phyloP scores from a whole-genome alignment of 495 filamentous ascomycete genomes.

The Lasiosphaeris hirsuta region DNA sequence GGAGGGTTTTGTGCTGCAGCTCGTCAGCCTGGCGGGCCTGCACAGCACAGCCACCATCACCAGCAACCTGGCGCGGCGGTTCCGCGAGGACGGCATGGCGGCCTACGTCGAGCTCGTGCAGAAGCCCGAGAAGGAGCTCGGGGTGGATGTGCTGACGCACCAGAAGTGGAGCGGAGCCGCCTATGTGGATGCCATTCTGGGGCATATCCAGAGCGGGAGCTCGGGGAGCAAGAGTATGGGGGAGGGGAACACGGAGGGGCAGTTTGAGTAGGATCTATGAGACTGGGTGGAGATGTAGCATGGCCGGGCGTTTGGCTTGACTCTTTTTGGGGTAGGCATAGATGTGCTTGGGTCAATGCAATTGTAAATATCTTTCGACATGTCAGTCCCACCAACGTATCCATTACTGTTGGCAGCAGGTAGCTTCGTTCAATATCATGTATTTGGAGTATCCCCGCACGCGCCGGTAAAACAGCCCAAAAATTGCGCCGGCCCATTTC shows the following conservation, averaged over 20 bases:
- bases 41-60: conserved; percentile 88
- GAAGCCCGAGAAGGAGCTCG: conserved; percentile 82
- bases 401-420: too few relatives aligned
- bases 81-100: conserved; percentile 89
- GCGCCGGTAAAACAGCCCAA: too few relatives aligned
- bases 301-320: not conserved
- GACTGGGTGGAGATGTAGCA: not conserved
- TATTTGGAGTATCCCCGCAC: too few relatives aligned
- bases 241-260: conserved; percentile 71
- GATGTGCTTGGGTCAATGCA: not conserved
- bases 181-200: conserved; percentile 91
- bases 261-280: conserved; percentile 39
- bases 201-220: conserved; percentile 88
- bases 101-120: conserved; percentile 94
- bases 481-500: not conserved
- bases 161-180: conserved; percentile 96
- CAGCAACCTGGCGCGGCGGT: conserved; percentile 73
- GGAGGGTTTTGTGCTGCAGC: conserved; percentile 90
- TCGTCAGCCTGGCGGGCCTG: conserved; percentile 86
- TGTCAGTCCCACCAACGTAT: not conserved
- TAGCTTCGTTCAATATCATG: too few relatives aligned
- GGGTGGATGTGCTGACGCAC: conserved; percentile 92
- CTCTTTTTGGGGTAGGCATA: not conserved
- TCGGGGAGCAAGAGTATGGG: conserved; percentile 79
- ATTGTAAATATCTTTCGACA: not conserved